phyloP scores from a whole-genome alignment of 345 rosid genomes.

The Eucalyptus urophylla region DNA sequence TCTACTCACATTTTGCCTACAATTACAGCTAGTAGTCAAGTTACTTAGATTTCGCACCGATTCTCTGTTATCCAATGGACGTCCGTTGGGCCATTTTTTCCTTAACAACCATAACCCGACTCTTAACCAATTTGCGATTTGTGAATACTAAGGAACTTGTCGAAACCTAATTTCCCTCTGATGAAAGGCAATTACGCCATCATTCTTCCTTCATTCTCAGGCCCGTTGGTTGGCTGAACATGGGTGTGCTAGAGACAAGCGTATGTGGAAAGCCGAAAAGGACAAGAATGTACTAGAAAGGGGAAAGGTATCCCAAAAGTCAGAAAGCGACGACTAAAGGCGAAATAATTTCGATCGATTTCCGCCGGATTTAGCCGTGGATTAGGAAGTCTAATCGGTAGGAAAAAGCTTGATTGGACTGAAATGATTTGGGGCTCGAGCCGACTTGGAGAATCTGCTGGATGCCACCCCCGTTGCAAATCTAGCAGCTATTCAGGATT shows the following conservation, averaged over 20 bases:
- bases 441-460: neutral
- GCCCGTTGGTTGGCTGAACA: neutral
- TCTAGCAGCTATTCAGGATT: neutral
- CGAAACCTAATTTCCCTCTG: neutral
- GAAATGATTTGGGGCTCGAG: neutral
- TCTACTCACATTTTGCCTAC: neutral
- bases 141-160: neutral
- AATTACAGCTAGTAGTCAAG: neutral
- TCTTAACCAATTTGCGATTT: neutral
- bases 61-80: neutral
- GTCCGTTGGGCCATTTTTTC: neutral
- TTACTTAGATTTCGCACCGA: neutral
- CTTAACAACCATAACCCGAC: neutral
- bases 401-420: neutral
- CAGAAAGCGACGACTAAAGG: neutral
- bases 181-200: neutral
- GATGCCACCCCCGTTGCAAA: neutral
- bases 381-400: neutral
- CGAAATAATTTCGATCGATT: neutral
- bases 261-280: neutral
- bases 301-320: neutral
- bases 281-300: neutral
- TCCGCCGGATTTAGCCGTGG: neutral
- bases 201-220: neutral
- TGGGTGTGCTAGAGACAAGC: neutral